Base-by-base conservation (phyloP, 441 rosid species). In the Euphorbia celastroides region DNA sequence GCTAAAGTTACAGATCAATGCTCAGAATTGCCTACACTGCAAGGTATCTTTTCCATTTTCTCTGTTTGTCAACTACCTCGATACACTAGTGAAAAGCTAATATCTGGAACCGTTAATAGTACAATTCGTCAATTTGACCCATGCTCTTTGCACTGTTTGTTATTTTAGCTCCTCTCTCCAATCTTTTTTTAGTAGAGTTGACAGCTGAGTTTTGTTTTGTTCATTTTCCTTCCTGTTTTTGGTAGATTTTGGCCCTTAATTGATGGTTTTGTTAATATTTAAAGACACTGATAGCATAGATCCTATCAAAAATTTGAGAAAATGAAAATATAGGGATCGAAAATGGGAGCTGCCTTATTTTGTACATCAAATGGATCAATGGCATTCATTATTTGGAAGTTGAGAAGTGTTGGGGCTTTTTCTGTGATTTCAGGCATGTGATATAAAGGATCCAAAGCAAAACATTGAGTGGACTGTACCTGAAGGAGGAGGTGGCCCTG, bases 401-500 rank as follows among this genome's bases (percentile, higher is more conserved):
- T 4, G 7, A 34, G 38, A 34, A 34, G 38, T 34, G 31, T 5
- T 9, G 48, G 56, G 41, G 42, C n/a, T 25, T 27, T 48, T 46
- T 1, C 23, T 19, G 14, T n/a, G n/a, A n/a, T 57, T 74, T 41
- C 80, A 88, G 97, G 99, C 97, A 51, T 93, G 97, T 55, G 96
- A 88, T 67, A 88, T 91, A 69, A 93, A 93, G 74, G 97, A 93
- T 66, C 99, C 97, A 63, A 88, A 84, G 82, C 97, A 93, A 77
- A 93, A 93, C 77, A 89, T 89, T 48, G 84, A 88, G 73, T 91
- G 99, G 99, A 91, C 93, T 5, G 97, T 91, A 60, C 96, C 97
- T 26, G 99, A 86, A 80, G 99, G 97, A 17, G 95, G 97, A 4
- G 99, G 97, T 14, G 97, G 99, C 38, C 99, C 97, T 9, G 86